Percentiles rank a stretch among this genome's conserved stretches.
Evolutionary conservation across 108 stramenopile species (phyloP).

Genomic region (Chaetoceros tenuissimus): DNA sequence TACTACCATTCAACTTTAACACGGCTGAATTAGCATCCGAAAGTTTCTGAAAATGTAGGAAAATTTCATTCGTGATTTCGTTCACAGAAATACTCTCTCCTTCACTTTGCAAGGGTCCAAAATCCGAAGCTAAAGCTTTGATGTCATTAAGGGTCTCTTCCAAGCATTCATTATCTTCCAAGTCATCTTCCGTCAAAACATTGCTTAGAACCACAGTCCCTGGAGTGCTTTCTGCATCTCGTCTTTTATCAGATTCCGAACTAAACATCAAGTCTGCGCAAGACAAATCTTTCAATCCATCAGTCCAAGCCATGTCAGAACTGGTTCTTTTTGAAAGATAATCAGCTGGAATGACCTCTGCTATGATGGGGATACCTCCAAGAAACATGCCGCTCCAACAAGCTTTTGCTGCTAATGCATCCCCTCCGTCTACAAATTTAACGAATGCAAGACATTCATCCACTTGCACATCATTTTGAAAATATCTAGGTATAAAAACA

Average conservation of each 20-base stretch:
- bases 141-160: slow-evolving; percentile 63
- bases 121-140: slow-evolving; percentile 25
- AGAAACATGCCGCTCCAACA: slow-evolving; percentile 55
- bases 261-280: background rate
- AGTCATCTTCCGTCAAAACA: slow-evolving; percentile 57
- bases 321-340: background rate
- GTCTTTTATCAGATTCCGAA: background rate
- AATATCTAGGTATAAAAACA: slow-evolving; percentile 40
- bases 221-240: background rate
- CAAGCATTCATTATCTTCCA: slow-evolving; percentile 66
- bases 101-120: slow-evolving; percentile 20
- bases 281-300: slow-evolving; percentile 8
- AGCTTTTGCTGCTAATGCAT: slow-evolving; percentile 48
- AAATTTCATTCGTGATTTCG: slow-evolving; percentile 18
- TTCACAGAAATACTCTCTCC: slow-evolving; percentile 8
- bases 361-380: slow-evolving; percentile 34
- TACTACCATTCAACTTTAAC: slow-evolving; percentile 22
- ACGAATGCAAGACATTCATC: slow-evolving; percentile 38
- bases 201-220: slow-evolving; percentile 36
- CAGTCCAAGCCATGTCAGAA: slow-evolving; percentile 6
- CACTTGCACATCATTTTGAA: background rate
- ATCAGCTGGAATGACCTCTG: slow-evolving; percentile 5
- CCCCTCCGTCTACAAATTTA: slow-evolving; percentile 21
- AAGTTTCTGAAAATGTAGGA: slow-evolving; percentile 11
- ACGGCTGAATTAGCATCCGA: slow-evolving; percentile 17